phyloP scores from a whole-genome alignment of 2,329 filamentous ascomycete species.

The Aspergillus sojae region DNA sequence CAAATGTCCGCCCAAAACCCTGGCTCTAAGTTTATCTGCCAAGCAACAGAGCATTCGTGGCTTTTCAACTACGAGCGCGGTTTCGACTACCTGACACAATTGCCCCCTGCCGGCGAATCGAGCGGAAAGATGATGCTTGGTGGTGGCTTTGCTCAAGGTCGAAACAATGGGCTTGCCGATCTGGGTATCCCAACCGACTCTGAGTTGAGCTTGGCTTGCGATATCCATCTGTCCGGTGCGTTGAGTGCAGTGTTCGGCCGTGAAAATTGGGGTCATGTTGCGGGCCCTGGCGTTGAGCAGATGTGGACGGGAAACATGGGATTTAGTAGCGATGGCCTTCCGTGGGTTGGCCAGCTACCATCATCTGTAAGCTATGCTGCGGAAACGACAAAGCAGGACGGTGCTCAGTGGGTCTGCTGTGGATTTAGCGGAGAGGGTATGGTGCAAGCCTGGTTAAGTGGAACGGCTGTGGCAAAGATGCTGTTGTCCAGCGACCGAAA shows the following conservation, averaged over 20 bases:
- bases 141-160: conserved; percentile 53
- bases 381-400: background rate
- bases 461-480: conserved; percentile 31
- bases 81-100: conserved; percentile 58
- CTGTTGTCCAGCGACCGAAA: conserved; percentile 22
- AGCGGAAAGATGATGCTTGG: conserved; percentile 57
- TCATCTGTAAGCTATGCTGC: conserved; percentile 16
- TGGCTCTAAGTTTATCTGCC: conserved; percentile 28
- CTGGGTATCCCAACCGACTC: conserved; percentile 54
- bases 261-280: conserved; percentile 25
- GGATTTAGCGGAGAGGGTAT: conserved; percentile 36
- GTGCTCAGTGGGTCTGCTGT: conserved; percentile 32
- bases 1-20: conserved; percentile 48
- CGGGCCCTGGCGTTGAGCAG: conserved; percentile 23
- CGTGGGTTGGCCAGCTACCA: conserved; percentile 53
- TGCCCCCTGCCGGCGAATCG: conserved; percentile 26
- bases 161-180: conserved; percentile 47
- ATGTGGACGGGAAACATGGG: conserved; percentile 52
- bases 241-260: conserved; percentile 29
- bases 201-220: conserved; percentile 26
- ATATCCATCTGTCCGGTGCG: conserved; percentile 31
- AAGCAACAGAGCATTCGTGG: conserved; percentile 52
- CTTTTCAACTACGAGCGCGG: conserved; percentile 51
- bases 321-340: conserved; percentile 52
- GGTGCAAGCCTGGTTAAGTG: conserved; percentile 36